Percentiles rank a stretch among this genome's conserved stretches.
phyloP scores from a whole-genome alignment of 768 basidiomycete species.

The Russula sp. region DNA sequence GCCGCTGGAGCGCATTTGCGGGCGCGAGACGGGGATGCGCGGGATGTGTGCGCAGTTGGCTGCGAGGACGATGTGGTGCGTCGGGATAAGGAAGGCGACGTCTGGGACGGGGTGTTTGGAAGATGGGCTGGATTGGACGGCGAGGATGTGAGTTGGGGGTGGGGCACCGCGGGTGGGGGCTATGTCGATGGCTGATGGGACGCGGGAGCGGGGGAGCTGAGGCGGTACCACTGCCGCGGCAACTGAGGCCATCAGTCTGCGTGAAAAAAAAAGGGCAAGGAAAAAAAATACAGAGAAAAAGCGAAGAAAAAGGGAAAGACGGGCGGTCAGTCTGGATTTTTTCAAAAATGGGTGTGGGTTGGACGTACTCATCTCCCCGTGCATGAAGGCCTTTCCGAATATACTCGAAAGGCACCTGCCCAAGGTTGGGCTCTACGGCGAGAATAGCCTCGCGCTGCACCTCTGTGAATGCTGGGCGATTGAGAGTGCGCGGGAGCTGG shows the following conservation, averaged over 20 bases:
- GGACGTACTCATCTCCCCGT: conserved; percentile 39
- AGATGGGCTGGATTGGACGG: conserved; percentile 35
- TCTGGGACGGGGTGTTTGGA: conserved; percentile 27
- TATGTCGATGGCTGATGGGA: conserved; percentile 19
- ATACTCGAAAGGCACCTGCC: conserved; percentile 53
- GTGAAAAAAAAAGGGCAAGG: neutral
- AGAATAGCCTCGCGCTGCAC: conserved; percentile 48
- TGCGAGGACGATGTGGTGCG: conserved; percentile 56
- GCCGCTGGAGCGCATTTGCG: conserved; percentile 22
- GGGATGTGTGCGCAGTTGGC: conserved; percentile 53
- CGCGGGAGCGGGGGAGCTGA: conserved; percentile 17
- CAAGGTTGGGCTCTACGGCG: conserved; percentile 47
- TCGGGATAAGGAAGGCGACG: conserved; percentile 45
- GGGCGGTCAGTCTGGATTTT: neutral
- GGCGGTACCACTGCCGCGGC: conserved; percentile 9
- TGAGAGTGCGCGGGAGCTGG: conserved; percentile 66
- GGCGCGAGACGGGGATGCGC: conserved; percentile 34
- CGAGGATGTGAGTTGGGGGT: conserved; percentile 27
- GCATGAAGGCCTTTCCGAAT: conserved; percentile 44
- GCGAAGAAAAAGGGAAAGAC: neutral
- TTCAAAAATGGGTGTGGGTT: neutral
- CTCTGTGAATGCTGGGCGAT: conserved; percentile 51
- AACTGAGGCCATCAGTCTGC: conserved; percentile 20
- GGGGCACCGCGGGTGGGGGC: neutral
- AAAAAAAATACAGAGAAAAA: neutral